phyloP scores from a whole-genome alignment of 257 asterid species.

The Asclepias syriaca region DNA sequence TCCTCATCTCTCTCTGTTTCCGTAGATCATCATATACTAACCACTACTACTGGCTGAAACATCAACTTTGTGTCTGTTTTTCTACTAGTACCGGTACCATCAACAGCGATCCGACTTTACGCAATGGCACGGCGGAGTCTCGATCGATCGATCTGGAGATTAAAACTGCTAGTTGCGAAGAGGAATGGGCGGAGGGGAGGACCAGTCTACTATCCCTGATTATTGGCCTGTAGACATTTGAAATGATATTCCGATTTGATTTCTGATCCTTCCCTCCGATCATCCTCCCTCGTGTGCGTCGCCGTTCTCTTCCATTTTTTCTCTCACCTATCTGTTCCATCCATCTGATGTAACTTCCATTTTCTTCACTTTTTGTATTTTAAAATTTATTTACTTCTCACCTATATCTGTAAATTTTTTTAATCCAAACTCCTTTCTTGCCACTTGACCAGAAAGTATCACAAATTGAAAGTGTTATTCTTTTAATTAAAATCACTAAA shows the following conservation, averaged over 20 bases:
- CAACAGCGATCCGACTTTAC: background rate
- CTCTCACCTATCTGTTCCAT: too few species aligned
- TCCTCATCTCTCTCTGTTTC: background rate
- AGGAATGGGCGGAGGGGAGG: background rate
- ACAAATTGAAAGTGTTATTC: too few species aligned
- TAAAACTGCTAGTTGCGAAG: background rate
- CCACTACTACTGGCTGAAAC: background rate
- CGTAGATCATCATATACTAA: background rate
- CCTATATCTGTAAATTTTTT: too few species aligned
- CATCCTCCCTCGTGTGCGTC: too few species aligned
- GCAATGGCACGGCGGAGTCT: background rate
- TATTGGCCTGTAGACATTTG: background rate
- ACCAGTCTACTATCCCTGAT: background rate
- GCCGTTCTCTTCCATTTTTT: too few species aligned
- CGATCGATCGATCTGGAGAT: background rate
- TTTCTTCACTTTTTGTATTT: too few species aligned
- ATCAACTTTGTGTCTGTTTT: background rate
- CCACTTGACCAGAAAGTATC: too few species aligned
- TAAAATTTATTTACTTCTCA: too few species aligned
- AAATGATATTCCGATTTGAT: constrained; percentile 1
- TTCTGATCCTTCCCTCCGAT: background rate
- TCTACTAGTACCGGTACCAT: background rate
- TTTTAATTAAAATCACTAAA: too few species aligned
- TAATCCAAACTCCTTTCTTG: too few species aligned
- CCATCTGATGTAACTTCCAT: too few species aligned